Evolutionary conservation across 257 asterid species (phyloP), one percentile per base, ranked within the genome.

Genomic region (Datura wrightii): DNA sequence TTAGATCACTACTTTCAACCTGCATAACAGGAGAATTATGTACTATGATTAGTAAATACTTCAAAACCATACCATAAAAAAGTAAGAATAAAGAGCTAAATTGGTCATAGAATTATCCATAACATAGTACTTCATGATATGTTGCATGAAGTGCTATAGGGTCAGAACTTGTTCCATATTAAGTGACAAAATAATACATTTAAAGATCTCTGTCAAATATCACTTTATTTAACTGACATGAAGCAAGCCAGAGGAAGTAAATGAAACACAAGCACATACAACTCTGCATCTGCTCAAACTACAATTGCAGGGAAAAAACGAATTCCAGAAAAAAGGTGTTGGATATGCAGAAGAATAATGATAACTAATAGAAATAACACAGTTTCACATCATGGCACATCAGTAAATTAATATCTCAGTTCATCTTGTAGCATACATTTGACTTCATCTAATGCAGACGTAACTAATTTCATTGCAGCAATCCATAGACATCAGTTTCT

Each of bases 1-100:
- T 97, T 16, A 97, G 94, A 89, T 97, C 99, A 85, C 99, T 95
- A 89, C 99, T 97, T 88, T 97, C 99, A 88, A 89, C 99, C 99
- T 97, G 94, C 67, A 89, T 85, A 88, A 76, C 48, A 80, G 84
- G 66, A 56, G 16, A 0, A 52, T 78, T 34, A 15, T 3, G 13
- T 34, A 52, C 44, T 14, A 78, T 36, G 82, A 15, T 78, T 53
- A 78, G 82, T 14, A 78, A 34, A 53, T 8, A 15, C 82, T 78
- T 78, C 63, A 52, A 14, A 76, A 52, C 24, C 16, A 6, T 52
- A 15, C 34, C 82, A 52, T 31, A 8, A 52, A 36, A 24, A 78
- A 8, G 1, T 7, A 13, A 78, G 65, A 18, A 31, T 53, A 69
- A 69, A 41, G 79, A 78, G 82, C 63, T 52, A 34, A 3, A 31